Base-by-base conservation (phyloP, 495 filamentous ascomycete species). In the Podospora didyma region DNA sequence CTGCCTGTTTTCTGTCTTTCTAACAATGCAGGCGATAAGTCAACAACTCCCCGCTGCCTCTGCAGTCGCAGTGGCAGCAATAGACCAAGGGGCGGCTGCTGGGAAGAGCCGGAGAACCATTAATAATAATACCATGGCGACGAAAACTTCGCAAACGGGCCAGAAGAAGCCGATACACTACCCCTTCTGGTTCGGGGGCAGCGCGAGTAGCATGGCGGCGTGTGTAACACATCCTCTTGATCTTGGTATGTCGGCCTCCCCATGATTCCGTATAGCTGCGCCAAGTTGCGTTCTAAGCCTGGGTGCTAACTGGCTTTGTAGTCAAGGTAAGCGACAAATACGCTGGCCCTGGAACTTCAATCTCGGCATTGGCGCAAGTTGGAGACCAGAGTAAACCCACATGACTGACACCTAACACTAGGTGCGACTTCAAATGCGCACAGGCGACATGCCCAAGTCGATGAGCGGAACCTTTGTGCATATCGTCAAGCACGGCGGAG, bases 181-280 rank as follows among this genome's bases (percentile, higher is more conserved):
- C 69, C 89, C 89, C 26, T 94, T 96, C 75, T 96, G 92, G 92
- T 96, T 97, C 72, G 92, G 92, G 39, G 92, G 92, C 21, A 93
- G 88, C 65, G 89, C 92, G 19, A 92, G 88, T 60, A 93, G 89
- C 70, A 86, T 95, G 75, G 92, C 92, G 35, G 92, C 92, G 11
- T 85, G 83, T 60, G 85, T 95, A 21, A 97, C 92, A 31, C 92
- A 97, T 77, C 92, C 92, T 24, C 77, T 97, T 62, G 90, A 96
- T 81, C 78, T 89, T 41, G 79, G 87, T 90, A 75, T 64, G 83
- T 31, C 26, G 26, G 26, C 26, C 26, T 31, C 26, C 26, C 26
- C 26, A 31, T n/a, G n/a, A 31, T 31, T 9, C 26, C 26, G 26
- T 31, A 31, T 31, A 31, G 3, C 26, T 3, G 4, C 26, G 26